Conservation (phyloP, 305 asterid species). For the Solanum chacoense region DNA sequence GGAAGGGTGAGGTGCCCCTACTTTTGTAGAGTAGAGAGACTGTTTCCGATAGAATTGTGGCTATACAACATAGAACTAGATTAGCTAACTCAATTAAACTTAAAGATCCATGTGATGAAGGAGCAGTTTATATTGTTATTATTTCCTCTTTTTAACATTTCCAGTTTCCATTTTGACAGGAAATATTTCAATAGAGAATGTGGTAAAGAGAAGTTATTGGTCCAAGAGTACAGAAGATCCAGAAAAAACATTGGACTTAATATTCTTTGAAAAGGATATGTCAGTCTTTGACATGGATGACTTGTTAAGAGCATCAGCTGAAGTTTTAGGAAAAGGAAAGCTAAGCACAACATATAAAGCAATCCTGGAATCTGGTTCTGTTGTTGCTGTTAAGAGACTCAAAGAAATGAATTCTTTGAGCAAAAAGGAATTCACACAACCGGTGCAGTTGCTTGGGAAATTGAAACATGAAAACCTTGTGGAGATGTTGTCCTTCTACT, state of each 20-base stretch:
- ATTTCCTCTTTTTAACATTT: background rate
- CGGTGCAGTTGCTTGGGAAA: slow-evolving; percentile 40
- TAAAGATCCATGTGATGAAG: background rate
- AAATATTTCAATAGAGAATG: slow-evolving; percentile 9
- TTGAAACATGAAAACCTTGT: slow-evolving; percentile 40
- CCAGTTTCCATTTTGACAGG: slow-evolving; percentile 5
- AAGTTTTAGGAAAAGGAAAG: slow-evolving; percentile 47
- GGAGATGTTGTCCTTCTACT: slow-evolving; percentile 40
- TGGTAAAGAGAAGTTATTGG: slow-evolving; percentile 19
- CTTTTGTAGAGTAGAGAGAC: background rate
- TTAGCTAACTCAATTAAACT: background rate
- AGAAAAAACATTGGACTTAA: slow-evolving; percentile 29
- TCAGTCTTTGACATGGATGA: slow-evolving; percentile 51
- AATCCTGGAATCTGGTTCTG: slow-evolving; percentile 39
- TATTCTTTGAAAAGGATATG: slow-evolving; percentile 23
- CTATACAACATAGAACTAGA: background rate
- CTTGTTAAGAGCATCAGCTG: slow-evolving; percentile 51
- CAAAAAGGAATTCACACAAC: slow-evolving; percentile 45
- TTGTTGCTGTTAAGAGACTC: slow-evolving; percentile 59
- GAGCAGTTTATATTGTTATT: background rate
- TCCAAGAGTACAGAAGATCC: slow-evolving; percentile 31
- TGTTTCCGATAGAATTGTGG: background rate
- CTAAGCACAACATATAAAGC: slow-evolving; percentile 58
- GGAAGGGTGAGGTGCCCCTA: background rate
- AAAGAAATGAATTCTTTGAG: slow-evolving; percentile 20